These are phyloP conservation scores for Bidens hawaiensis DNA, from an alignment of 140 eudicot species.

Conservation along the genomic window DNA sequence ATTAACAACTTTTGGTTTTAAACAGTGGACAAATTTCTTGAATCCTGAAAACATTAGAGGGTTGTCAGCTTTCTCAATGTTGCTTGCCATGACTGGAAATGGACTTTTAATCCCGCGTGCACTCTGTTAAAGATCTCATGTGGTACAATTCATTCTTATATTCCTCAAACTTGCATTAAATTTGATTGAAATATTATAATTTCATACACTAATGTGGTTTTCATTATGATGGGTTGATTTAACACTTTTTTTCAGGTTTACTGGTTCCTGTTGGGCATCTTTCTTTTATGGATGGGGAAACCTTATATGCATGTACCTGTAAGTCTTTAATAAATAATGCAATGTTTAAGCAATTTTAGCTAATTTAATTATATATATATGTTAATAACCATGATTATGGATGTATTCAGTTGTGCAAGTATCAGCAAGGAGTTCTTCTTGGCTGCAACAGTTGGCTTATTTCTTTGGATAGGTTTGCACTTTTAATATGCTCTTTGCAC, in stretches of 20 bases:
- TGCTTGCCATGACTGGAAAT: constrained; percentile 95
- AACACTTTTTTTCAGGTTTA: constrained; percentile 57
- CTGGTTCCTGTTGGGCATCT: constrained; percentile 88
- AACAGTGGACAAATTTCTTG: constrained; percentile 92
- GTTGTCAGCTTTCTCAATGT: constrained; percentile 80
- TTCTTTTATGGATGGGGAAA: constrained; percentile 97
- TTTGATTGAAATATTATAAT: not conserved
- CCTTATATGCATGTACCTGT: constrained; percentile 86
- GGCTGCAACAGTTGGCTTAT: constrained; percentile 64
- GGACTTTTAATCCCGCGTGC: constrained; percentile 98
- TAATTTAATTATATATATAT: not conserved
- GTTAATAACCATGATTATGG: constrained; percentile 9
- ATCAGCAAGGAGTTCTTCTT: constrained; percentile 82
- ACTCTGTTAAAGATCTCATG: constrained; percentile 86
- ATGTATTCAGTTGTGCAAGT: constrained; percentile 59
- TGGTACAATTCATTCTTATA: constrained; percentile 48
- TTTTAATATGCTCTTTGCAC: constrained; percentile 13
- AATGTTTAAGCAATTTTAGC: not conserved
- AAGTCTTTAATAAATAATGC: constrained; percentile 21
- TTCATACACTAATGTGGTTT: not conserved
- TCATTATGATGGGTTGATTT: constrained; percentile 2
- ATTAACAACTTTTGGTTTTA: constrained; percentile 13
- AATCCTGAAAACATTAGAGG: constrained; percentile 93
- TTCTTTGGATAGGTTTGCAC: constrained; percentile 73
- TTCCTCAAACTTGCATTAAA: constrained; percentile 5